Evolutionary conservation across 805 yeast genomes (phyloP), one percentile per base, ranked within the genome.

Genomic region (Candida sphagnicola): DNA sequence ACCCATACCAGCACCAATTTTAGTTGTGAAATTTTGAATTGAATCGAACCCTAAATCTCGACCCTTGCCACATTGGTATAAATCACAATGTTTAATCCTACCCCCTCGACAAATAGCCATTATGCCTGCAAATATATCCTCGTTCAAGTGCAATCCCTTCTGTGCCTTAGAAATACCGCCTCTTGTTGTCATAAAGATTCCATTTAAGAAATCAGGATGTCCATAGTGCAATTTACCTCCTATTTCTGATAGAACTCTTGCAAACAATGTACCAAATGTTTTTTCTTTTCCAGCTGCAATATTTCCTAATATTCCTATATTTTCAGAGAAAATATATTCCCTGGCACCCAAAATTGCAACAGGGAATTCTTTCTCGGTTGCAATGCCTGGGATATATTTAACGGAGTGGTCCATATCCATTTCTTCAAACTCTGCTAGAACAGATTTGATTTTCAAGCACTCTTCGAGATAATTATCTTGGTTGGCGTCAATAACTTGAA

Each of bases 1-100:
- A 6, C 98, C 98, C 98, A 91, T 91, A 36, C 98, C 98, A 31
- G 96, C 93, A 2, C 98, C 98, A 56, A 91, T 90, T 64, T 91
- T 91, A 2, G 96, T 84, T 0, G 96, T 91, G 67, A 91, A 91
- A 56, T 90, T 91, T 49, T 91, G 69, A 47, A 91, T 89, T 0
- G 96, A 86, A 1, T 89, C 84, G 63, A 91, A 91, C 2, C 98
- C 98, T 39, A 91, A 66, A 66, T 91, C 98, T 59, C 98, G 74
- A 0, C 98, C 98, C 59, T 91, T 91, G 23, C 98, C 98, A 63
- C 98, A 91, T 60, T 91, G 98, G 62, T 80, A 89, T 61, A 84
- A 91, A 55, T 91, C 98, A 61, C 96, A 85, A 59, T 91, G 98
- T 65, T 90, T 90, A 44, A 90, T 90, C 49, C 91, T 73, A 1